A percentile compares a stretch with the other conserved stretches of the same genome.
Evolutionary conservation across 2,329 filamentous ascomycete genomes (phyloP).

Genomic region (Fusarium falciforme): DNA sequence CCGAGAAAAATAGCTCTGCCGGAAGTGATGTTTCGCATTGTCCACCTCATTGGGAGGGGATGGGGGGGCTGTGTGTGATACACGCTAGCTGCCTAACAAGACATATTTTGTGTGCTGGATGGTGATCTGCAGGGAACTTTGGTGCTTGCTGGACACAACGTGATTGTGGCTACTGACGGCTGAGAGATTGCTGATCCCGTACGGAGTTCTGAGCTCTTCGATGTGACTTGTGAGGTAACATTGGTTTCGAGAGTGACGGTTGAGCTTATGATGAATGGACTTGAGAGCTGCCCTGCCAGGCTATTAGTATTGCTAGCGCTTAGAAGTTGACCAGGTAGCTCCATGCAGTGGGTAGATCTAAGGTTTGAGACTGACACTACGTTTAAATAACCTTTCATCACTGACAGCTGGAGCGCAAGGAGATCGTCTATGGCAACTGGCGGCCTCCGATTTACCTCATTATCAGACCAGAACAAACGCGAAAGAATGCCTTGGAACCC

Average conservation of each 20-base stretch:
- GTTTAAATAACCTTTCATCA: background rate
- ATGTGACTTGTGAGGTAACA: background rate
- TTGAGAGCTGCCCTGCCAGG: background rate
- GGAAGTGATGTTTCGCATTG: background rate
- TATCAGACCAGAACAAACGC: background rate
- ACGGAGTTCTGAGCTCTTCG: background rate
- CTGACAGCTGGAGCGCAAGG: background rate
- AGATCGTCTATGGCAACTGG: background rate
- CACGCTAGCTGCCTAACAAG: background rate
- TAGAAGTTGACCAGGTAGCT: background rate
- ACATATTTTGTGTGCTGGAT: background rate
- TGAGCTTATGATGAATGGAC: background rate
- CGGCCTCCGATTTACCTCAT: background rate
- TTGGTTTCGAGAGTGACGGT: background rate
- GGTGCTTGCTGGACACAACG: background rate
- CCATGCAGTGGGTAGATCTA: background rate
- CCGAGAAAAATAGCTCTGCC: background rate
- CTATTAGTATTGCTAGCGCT: background rate
- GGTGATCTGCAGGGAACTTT: background rate
- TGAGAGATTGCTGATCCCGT: background rate
- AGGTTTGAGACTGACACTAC: background rate
- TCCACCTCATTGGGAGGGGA: background rate
- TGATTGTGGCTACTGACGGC: background rate
- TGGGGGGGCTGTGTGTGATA: background rate
- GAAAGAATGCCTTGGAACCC: background rate